phyloP scores from a whole-genome alignment of 345 rosid species.

The Anastatica hierochuntica region DNA sequence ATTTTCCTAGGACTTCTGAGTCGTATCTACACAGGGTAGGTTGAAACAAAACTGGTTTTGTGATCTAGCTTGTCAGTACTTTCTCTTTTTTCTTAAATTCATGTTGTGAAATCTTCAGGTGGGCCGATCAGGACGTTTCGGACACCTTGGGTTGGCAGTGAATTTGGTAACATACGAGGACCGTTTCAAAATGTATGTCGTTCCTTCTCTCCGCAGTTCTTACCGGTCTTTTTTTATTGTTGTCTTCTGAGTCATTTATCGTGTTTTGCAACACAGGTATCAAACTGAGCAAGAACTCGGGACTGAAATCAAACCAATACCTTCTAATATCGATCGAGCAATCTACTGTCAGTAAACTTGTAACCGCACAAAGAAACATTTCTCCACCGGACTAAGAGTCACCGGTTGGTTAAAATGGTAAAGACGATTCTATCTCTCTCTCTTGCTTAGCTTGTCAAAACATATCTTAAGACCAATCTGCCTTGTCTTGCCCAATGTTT shows the following conservation, averaged over 20 bases:
- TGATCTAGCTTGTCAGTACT: background rate
- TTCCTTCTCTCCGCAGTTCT: background rate
- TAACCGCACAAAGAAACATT: slow-evolving; percentile 1
- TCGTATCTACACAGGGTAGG: slow-evolving; percentile 98
- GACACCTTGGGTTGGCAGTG: slow-evolving; percentile 99
- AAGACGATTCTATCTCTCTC: background rate
- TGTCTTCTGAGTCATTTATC: background rate
- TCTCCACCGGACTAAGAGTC: background rate
- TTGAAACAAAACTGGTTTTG: background rate
- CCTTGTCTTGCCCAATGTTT: background rate
- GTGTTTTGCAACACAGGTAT: slow-evolving; percentile 50
- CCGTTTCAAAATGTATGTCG: slow-evolving; percentile 86
- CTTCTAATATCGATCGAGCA: slow-evolving; percentile 89
- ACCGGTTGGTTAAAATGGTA: slow-evolving; percentile 8
- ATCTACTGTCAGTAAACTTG: slow-evolving; percentile 70
- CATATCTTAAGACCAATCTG: background rate
- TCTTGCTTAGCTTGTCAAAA: slow-evolving; percentile 2
- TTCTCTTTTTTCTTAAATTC: background rate
- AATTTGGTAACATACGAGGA: slow-evolving; percentile 98
- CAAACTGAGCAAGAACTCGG: slow-evolving; percentile 99
- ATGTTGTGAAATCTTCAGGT: slow-evolving; percentile 39
- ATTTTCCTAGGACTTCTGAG: slow-evolving; percentile 93
- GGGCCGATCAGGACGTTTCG: slow-evolving; percentile 98
- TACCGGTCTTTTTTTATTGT: background rate
- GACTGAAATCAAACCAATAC: slow-evolving; percentile 96